phyloP scores from a whole-genome alignment of 2,329 filamentous ascomycete species.

The Rasamsonia emersonii region DNA sequence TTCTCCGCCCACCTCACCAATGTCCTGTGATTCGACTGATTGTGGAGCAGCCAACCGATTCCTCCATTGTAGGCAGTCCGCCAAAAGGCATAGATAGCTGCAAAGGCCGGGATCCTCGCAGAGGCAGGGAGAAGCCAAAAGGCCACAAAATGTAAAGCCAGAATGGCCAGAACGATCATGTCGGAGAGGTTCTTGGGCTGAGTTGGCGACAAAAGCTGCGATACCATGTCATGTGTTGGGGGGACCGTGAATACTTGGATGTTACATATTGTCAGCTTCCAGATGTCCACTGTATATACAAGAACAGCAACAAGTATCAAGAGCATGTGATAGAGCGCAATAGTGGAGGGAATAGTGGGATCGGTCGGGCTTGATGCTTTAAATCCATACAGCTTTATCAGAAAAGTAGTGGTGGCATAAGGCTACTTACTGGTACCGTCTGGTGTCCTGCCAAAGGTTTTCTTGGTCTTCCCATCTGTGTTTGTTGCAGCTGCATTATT shows the following conservation, averaged over 20 bases:
- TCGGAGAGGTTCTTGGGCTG: slow-evolving; percentile 95
- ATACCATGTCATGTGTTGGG: slow-evolving; percentile 97
- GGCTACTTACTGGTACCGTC: slow-evolving; percentile 71
- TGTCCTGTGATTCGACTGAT: slow-evolving; percentile 81
- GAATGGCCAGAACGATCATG: slow-evolving; percentile 65
- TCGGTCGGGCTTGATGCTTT: slow-evolving; percentile 5
- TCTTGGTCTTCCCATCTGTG: slow-evolving; percentile 50
- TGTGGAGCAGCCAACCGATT: slow-evolving; percentile 79
- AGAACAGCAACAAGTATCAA: slow-evolving; percentile 1
- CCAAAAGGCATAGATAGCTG: slow-evolving; percentile 83
- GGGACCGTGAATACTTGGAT: slow-evolving; percentile 85
- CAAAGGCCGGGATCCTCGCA: slow-evolving; percentile 69
- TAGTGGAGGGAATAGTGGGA: not conserved
- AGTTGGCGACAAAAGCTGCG: slow-evolving; percentile 85
- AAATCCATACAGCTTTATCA: not conserved
- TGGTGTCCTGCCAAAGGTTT: slow-evolving; percentile 84
- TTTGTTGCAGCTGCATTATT: slow-evolving; percentile 33
- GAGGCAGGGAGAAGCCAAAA: slow-evolving; percentile 63
- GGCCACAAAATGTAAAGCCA: slow-evolving; percentile 64
- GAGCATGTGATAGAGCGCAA: not conserved
- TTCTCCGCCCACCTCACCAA: slow-evolving; percentile 82
- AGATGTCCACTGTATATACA: no score
- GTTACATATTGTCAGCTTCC: slow-evolving; percentile 14
- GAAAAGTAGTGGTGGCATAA: slow-evolving; percentile 4
- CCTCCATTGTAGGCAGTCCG: slow-evolving; percentile 85